A percentile compares a stretch with the other conserved stretches of the same genome.
Evolutionary conservation across 164 flowering plant genomes (phyloP).

Genomic region (Warburgia ugandensis): DNA sequence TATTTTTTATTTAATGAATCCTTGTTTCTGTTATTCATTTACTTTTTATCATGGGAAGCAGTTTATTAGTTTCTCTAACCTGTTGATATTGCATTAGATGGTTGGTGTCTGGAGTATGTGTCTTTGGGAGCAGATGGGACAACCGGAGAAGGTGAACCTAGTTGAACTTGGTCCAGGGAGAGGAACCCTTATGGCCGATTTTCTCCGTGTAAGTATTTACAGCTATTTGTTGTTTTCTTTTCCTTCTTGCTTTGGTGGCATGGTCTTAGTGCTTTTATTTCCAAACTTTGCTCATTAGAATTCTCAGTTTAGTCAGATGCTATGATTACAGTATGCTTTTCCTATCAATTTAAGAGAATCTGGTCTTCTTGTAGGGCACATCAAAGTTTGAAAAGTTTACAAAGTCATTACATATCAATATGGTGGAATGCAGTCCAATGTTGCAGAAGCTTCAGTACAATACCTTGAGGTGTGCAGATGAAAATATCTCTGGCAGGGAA

Average conservation of each 20-base stretch:
- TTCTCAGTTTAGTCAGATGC: no score
- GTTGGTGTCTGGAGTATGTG: conserved; percentile 94
- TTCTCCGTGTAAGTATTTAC: conserved; percentile 63
- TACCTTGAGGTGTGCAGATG: conserved; percentile 53
- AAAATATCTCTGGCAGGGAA: conserved; percentile 17
- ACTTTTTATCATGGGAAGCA: neutral
- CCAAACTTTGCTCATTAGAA: no score
- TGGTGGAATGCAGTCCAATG: conserved; percentile 95
- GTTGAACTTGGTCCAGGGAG: conserved; percentile 98
- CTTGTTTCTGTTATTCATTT: no score
- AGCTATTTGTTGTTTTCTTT: neutral
- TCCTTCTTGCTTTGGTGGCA: neutral
- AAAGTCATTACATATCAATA: conserved; percentile 60
- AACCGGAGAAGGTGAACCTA: conserved; percentile 61
- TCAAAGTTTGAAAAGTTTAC: conserved; percentile 75
- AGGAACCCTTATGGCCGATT: conserved; percentile 98
- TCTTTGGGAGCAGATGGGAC: conserved; percentile 99
- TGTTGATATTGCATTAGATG: conserved; percentile 42
- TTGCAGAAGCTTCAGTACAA: conserved; percentile 66
- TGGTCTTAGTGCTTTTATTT: no score
- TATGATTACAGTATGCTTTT: no score
- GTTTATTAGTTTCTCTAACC: neutral
- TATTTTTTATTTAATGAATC: no score
- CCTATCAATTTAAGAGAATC: conserved; percentile 5
- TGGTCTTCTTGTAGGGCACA: conserved; percentile 49